phyloP scores from a whole-genome alignment of 208 protist genomes.

The Leishmania major region DNA sequence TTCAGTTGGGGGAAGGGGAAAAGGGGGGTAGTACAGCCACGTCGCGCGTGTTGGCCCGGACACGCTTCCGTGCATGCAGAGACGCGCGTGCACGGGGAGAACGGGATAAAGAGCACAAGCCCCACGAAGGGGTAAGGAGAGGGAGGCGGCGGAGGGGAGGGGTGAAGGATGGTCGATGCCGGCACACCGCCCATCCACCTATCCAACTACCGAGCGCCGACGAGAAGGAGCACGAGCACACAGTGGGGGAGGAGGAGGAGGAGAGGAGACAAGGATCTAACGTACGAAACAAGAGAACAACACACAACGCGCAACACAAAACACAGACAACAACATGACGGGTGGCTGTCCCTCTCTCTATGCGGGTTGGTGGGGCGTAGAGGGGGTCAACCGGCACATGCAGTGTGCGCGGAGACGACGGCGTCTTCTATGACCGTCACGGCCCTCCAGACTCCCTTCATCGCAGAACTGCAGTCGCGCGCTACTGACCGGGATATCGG shows the following conservation, averaged over 20 bases:
- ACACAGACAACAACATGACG: neutral
- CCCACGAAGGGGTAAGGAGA: neutral
- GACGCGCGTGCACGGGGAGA: neutral
- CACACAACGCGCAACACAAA: neutral
- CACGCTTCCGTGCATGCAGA: neutral
- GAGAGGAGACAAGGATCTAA: conserved; percentile 4
- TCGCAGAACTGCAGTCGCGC: neutral
- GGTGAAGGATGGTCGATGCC: neutral
- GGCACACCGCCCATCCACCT: too few relatives aligned
- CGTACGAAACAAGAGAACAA: conserved; percentile 1
- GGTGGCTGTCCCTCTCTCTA: neutral
- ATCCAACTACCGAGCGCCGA: neutral
- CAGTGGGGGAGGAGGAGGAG: neutral
- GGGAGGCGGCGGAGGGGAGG: neutral
- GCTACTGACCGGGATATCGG: neutral
- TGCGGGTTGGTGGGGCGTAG: neutral
- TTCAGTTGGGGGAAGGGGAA: too few relatives aligned
- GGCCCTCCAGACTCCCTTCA: too few relatives aligned
- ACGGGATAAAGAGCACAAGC: neutral
- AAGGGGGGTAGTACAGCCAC: neutral
- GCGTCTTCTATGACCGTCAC: neutral
- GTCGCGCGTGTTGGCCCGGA: neutral
- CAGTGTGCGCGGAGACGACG: neutral
- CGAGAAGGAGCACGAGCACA: neutral
- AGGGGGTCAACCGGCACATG: neutral